Percentiles rank a stretch among this genome's conserved stretches.
These are phyloP conservation scores for Taphrina flavorubra DNA, from an alignment of 1,139 yeast genomes.

Conservation along the genomic window DNA sequence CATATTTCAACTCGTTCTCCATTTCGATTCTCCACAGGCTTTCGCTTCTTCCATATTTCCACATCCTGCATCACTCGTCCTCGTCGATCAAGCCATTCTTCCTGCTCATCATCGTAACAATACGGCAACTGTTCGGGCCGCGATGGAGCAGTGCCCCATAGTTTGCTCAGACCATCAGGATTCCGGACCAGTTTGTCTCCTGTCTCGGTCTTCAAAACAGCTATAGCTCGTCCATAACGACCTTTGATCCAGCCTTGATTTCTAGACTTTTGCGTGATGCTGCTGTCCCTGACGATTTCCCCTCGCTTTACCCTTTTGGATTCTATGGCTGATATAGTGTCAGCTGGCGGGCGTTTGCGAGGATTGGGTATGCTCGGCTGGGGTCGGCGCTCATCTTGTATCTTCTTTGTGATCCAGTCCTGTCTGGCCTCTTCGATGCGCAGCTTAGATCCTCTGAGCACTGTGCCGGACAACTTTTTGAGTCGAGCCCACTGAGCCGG, in stretches of 20 bases:
- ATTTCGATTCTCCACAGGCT: slow-evolving; percentile 12
- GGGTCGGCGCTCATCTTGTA: slow-evolving; percentile 13
- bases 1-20: slow-evolving; percentile 33
- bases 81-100: slow-evolving; percentile 36
- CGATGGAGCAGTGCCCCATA: slow-evolving; percentile 31
- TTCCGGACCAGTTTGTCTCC: slow-evolving; percentile 8
- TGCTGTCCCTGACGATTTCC: slow-evolving; percentile 22
- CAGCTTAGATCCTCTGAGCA: slow-evolving; percentile 30
- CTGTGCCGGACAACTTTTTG: slow-evolving; percentile 35
- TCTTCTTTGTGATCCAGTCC: slow-evolving; percentile 13
- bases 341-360: slow-evolving; percentile 27
- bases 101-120: slow-evolving; percentile 36
- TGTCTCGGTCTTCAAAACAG: slow-evolving; percentile 19
- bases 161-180: slow-evolving; percentile 26
- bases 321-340: slow-evolving; percentile 15
- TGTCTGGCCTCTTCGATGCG: slow-evolving; percentile 34
- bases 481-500: slow-evolving; percentile 19
- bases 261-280: slow-evolving; percentile 29
- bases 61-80: slow-evolving; percentile 32
- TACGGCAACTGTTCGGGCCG: slow-evolving; percentile 24
- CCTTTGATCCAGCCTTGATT: slow-evolving; percentile 40
- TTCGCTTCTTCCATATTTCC: slow-evolving; percentile 17
- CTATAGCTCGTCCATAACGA: slow-evolving; percentile 31
- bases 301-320: slow-evolving; percentile 24
- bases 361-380: slow-evolving; percentile 19